Percentiles rank a stretch among this genome's conserved stretches.
These are phyloP conservation scores for Bjerkandera adusta DNA, from an alignment of 1,284 basidiomycete genomes.

Conservation along the genomic window DNA sequence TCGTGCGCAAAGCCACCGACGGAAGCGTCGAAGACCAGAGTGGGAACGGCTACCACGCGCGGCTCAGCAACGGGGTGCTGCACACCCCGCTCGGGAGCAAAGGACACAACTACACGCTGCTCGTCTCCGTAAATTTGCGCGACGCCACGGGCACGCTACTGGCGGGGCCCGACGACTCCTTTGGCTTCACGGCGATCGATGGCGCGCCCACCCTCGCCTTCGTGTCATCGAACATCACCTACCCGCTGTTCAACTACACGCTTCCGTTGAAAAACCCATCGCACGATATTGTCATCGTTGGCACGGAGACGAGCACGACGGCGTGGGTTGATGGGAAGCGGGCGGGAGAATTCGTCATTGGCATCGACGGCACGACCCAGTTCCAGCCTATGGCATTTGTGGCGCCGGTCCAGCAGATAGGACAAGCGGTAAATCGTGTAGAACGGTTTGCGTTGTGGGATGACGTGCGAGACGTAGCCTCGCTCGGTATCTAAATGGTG, in stretches of 20 bases:
- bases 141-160: slow-evolving; percentile 19
- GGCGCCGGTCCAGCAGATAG: slow-evolving; percentile 21
- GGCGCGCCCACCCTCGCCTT: slow-evolving; percentile 23
- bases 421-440: slow-evolving; percentile 1
- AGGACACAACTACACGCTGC: slow-evolving; percentile 34
- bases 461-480: slow-evolving; percentile 15
- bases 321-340: slow-evolving; percentile 22
- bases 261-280: slow-evolving; percentile 9
- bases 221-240: slow-evolving; percentile 24
- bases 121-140: slow-evolving; percentile 20
- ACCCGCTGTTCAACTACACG: slow-evolving; percentile 23
- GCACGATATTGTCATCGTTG: slow-evolving; percentile 21
- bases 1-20: neutral
- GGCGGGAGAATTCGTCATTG: slow-evolving; percentile 23
- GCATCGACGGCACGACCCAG: slow-evolving; percentile 20
- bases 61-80: slow-evolving; percentile 14
- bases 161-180: slow-evolving; percentile 23
- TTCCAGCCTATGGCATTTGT: slow-evolving; percentile 27
- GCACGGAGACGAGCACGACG: slow-evolving; percentile 22
- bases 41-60: slow-evolving; percentile 25
- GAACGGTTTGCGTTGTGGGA: slow-evolving; percentile 21
- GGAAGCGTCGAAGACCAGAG: slow-evolving; percentile 18
- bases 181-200: slow-evolving; percentile 16
- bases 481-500: slow-evolving; percentile 1
- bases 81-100: slow-evolving; percentile 32